Conservation (phyloP, 2,329 filamentous ascomycete genomes). For the Exophiala calicioides region DNA sequence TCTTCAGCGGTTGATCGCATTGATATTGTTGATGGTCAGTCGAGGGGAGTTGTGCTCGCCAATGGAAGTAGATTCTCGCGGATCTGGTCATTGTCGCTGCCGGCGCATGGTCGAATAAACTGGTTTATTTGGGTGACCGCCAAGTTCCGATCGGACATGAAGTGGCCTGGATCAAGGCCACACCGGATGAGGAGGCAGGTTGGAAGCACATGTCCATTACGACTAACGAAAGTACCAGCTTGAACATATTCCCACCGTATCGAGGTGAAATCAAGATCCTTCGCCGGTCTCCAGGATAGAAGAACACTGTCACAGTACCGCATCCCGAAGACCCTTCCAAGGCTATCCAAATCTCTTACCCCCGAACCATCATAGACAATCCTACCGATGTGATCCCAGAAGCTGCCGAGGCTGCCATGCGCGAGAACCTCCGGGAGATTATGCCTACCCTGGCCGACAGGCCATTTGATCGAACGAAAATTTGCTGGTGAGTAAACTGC, state of each 20-base stretch:
- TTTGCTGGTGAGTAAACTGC: slow-evolving; percentile 34
- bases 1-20: slow-evolving; percentile 27
- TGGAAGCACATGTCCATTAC: slow-evolving; percentile 36
- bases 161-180: slow-evolving; percentile 35
- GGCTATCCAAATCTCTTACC: slow-evolving; percentile 28
- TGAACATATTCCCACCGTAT: slow-evolving; percentile 36
- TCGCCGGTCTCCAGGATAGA: slow-evolving; percentile 31
- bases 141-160: slow-evolving; percentile 28
- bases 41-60: slow-evolving; percentile 27
- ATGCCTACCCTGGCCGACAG: slow-evolving; percentile 30
- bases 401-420: slow-evolving; percentile 29
- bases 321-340: slow-evolving; percentile 30
- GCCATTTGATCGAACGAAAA: slow-evolving; percentile 30
- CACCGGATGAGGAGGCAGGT: slow-evolving; percentile 25
- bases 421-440: slow-evolving; percentile 30
- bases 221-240: slow-evolving; percentile 33
- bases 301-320: slow-evolving; percentile 29
- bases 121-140: slow-evolving; percentile 29
- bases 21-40: slow-evolving; percentile 1
- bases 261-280: slow-evolving; percentile 34
- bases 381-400: slow-evolving; percentile 31
- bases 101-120: slow-evolving; percentile 32
- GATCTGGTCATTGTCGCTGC: slow-evolving; percentile 29
- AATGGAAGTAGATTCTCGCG: slow-evolving; percentile 23
- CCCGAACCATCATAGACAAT: slow-evolving; percentile 31